Conservation (phyloP, 2,329 filamentous ascomycete species). For the Venturia nashicola region DNA sequence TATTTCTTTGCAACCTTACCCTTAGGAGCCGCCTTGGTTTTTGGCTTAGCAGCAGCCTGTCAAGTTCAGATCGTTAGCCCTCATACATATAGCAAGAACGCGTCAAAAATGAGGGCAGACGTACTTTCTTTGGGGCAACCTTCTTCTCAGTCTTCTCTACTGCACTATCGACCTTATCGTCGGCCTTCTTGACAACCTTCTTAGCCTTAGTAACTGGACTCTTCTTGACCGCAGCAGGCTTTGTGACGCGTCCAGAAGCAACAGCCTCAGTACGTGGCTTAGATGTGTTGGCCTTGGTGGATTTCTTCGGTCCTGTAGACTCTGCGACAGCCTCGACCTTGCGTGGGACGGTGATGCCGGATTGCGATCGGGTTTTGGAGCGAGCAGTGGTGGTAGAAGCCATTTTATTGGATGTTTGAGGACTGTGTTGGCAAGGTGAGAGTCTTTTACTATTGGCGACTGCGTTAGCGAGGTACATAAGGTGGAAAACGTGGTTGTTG, state of each 20-base stretch:
- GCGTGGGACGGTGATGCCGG: conserved; percentile 5
- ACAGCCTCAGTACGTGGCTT: neutral
- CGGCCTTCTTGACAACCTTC: conserved; percentile 6
- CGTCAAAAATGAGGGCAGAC: neutral
- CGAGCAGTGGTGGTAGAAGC: neutral
- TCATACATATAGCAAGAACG: neutral
- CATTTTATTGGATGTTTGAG: neutral
- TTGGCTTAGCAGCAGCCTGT: neutral
- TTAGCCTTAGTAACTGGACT: conserved; percentile 1
- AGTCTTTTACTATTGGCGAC: neutral
- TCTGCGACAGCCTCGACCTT: conserved; percentile 1
- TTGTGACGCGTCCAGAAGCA: conserved; percentile 5
- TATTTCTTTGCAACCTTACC: neutral
- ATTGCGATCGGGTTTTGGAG: conserved; percentile 5
- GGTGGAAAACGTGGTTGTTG: neutral
- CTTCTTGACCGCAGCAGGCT: conserved; percentile 4
- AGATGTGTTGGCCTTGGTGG: conserved; percentile 4
- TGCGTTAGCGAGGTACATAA: neutral
- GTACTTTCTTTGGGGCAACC: neutral
- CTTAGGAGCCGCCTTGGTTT: neutral
- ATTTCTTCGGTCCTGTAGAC: neutral
- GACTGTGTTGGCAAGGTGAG: neutral
- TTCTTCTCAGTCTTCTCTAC: conserved; percentile 2
- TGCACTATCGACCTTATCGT: conserved; percentile 4
- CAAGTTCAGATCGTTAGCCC: neutral